Base-by-base conservation (phyloP, 768 basidiomycete genomes). In the Galerina sulciceps region DNA sequence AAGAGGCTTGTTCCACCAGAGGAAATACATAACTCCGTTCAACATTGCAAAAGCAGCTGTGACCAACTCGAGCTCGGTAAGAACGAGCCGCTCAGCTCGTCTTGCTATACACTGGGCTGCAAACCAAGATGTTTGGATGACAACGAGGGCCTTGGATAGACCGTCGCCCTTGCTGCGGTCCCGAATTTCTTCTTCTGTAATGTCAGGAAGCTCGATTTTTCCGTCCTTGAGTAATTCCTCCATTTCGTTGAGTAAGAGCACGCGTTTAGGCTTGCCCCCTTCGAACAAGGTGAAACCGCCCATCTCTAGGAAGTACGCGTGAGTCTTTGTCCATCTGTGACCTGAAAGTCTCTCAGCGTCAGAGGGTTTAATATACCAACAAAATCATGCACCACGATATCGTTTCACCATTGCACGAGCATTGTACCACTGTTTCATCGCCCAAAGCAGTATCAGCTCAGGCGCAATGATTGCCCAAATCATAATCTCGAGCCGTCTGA, bases 111-210 rank as follows among this genome's bases (percentile, higher is more conserved):
- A 66, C 41, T 73, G 69, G n/a, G 63, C 41, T 38, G 66, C 48
- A 62, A 77, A 78, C 73, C 74, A 77, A 0, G 59, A 22, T 8
- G 69, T 65, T 53, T 78, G 76, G 1, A 62, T 17, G 15, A 73
- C 31, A 6, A 69, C 69, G 10, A 76, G 40, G 1, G 61, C 64
- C 47, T 78, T 78, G 0, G 74, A 61, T 2, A 77, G 52, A 0
- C 55, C 60, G 38, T 75, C 70, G 3, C 69, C 71, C 58, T 76
- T 75, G 62, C 64, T 65, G 18, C 56, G 38, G 53, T 67, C 62
- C 43, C 48, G 37, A 10, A 65, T 57, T 37, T 64, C 64, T 17
- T 62, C 60, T 37, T 61, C 59, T 2, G 58, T 53, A 34, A 60
- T 47, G 23, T 43, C 44, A 4, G 59, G 65, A 18, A 63, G 53